Evolutionary conservation across 2,329 filamentous ascomycete species (phyloP), one percentile per base, ranked within the genome.

Genomic region (Whalleya microplaca): DNA sequence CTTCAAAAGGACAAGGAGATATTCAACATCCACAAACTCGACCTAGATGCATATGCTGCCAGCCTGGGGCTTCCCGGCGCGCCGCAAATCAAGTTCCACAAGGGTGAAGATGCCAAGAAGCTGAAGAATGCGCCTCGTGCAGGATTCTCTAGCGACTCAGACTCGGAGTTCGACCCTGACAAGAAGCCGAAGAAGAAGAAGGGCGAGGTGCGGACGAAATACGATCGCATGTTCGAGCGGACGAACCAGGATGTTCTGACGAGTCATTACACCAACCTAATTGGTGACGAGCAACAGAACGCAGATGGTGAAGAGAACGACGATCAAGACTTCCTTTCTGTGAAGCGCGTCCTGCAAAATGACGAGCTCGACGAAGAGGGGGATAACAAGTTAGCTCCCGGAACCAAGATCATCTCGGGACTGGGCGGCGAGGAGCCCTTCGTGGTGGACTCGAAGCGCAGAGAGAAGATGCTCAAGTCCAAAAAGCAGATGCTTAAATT

Each of bases 171-270:
- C 48, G 85, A 84, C 52, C 80, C 85, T n/a, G 79, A 81, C 21
- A 81, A 80, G 21, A 78, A 77, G 55, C 78, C 79, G 63, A 76
- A 79, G 58, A 86, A 84, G 72, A 86, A 84, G 72, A 88, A 90
- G 76, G 79, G 82, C 10, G 84, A 87, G 66, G 91, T 96, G 18
- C 85, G 92, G 59, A 99, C 96, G 29, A 98, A 96, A 74, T 96
- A 96, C 72, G 92, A 99, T 74, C 89, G 92, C 66, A 98, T 99
- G 95, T 97, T 98, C 74, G 94, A 97, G 78, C 84, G 95, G 58
- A 90, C 89, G 66, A 99, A 99, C 75, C 94, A 98, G 75, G 93
- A 97, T 70, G 90, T 99, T 29, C 76, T 99, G 62, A 93, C 94
- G n/a, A 87, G 89, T 53, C 95, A 99, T 75, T 98, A 97, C 78